Evolutionary conservation across 495 filamentous ascomycete species (phyloP).

Genomic region (Xylaria scruposa): DNA sequence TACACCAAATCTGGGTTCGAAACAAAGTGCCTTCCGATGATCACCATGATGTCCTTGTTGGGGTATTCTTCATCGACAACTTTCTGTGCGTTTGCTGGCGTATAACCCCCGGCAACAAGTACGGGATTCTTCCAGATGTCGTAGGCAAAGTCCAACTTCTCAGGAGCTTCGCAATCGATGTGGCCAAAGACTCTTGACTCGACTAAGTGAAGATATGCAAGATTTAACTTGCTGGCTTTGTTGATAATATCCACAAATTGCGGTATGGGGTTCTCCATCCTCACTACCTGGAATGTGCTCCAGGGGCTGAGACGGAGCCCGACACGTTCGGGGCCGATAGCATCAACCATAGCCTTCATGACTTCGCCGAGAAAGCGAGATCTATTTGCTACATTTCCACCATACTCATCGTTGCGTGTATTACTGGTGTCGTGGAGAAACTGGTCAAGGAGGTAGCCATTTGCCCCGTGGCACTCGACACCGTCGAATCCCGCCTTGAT

Average conservation of each 20-base stretch:
- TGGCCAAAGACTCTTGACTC: constrained; percentile 48
- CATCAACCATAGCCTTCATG: constrained; percentile 60
- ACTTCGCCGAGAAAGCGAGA: constrained; percentile 66
- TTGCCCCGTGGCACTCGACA: constrained; percentile 75
- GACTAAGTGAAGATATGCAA: constrained; percentile 70
- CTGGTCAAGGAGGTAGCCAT: constrained; percentile 77
- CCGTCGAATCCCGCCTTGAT: constrained; percentile 74
- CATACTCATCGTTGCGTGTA: constrained; percentile 67
- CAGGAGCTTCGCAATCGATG: constrained; percentile 6
- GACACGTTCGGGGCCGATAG: constrained; percentile 66
- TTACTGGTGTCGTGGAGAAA: constrained; percentile 70
- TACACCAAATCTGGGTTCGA: constrained; percentile 72
- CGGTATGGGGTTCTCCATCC: constrained; percentile 55
- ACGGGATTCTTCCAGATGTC: constrained; percentile 37
- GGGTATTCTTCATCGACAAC: constrained; percentile 58
- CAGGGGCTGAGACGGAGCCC: constrained; percentile 69
- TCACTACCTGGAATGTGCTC: constrained; percentile 66
- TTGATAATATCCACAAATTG: constrained; percentile 63
- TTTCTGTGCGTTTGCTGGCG: constrained; percentile 40
- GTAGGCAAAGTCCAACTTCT: constrained; percentile 33
- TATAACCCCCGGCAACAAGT: constrained; percentile 39
- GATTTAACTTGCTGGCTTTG: constrained; percentile 54
- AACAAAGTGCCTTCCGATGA: constrained; percentile 67
- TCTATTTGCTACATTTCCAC: constrained; percentile 72
- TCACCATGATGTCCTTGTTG: constrained; percentile 55